Percentiles rank a stretch among this genome's conserved stretches.
Conservation (phyloP, 225 moss, liverwort and hornwort genomes). For the Polytrichum commune region DNA sequence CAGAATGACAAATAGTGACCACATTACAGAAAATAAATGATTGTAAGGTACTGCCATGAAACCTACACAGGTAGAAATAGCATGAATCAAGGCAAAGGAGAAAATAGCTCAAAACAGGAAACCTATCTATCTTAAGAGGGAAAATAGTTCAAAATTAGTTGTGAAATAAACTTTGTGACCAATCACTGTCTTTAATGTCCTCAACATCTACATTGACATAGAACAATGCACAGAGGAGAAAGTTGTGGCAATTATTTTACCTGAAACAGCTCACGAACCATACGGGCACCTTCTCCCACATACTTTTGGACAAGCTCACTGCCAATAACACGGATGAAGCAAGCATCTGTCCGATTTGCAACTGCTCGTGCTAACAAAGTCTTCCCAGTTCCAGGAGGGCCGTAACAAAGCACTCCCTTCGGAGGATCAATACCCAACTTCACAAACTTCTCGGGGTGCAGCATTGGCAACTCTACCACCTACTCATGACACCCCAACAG, state of each 20-base stretch:
- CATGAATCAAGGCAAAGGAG: too few relatives aligned
- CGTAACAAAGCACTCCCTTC: slow-evolving; percentile 95
- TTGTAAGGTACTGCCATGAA: too few relatives aligned
- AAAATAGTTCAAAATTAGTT: too few relatives aligned
- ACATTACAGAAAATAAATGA: too few relatives aligned
- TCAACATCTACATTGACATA: too few relatives aligned
- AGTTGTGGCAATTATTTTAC: slow-evolving; percentile 18
- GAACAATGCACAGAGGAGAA: not conserved
- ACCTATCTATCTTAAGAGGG: too few relatives aligned
- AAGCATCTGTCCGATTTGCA: slow-evolving; percentile 96
- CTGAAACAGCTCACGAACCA: slow-evolving; percentile 99
- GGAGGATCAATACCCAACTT: slow-evolving; percentile 97
- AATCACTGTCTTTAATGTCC: too few relatives aligned
- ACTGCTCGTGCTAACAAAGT: slow-evolving; percentile 93
- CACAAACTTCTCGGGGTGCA: slow-evolving; percentile 98
- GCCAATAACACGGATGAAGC: slow-evolving; percentile 96
- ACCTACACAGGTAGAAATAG: too few relatives aligned
- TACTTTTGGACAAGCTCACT: slow-evolving; percentile 98
- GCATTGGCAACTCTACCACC: slow-evolving; percentile 97
- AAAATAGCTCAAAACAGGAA: too few relatives aligned
- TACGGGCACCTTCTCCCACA: slow-evolving; percentile 95
- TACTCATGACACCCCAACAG: slow-evolving; percentile 18
- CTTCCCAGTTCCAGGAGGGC: slow-evolving; percentile 97
- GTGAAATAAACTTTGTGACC: too few relatives aligned
- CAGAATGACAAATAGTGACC: not conserved